Base-by-base conservation (phyloP, 768 basidiomycete species). In the Glaciozyma martinii region DNA sequence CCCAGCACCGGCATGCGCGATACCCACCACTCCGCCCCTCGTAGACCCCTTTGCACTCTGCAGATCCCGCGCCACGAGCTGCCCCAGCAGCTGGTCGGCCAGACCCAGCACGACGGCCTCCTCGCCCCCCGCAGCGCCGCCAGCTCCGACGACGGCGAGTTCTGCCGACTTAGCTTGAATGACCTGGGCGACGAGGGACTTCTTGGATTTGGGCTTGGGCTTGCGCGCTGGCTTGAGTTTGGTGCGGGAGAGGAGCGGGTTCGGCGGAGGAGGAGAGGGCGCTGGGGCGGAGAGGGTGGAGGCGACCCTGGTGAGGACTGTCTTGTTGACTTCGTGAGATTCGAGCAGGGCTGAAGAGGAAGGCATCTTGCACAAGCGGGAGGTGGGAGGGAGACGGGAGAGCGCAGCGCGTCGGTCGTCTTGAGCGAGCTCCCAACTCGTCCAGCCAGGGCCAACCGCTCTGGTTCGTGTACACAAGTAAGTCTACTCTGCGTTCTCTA, bases 51-150 rank as follows among this genome's bases (percentile, higher is more conserved):
- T 60, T 13, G 25, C 29, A 33, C 42, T 79, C 50, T 78, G 76
- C 56, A 37, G 70, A 70, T 88, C 81, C 68, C 80, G 78, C 10
- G 83, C 82, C 71, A 89, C 87, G 32, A 93, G 83, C 74, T 89
- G 86, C 10, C 84, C 81, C 55, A 91, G 76, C 2, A 93, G 82
- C 71, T 88, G 85, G 68, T 89, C 82, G 78, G 90, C 80, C 55
- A 90, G 80, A 15, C 81, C 81, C 53, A 83, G 82, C 61, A 86
- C 82, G 49, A 81, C 62, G 10, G 59, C 59, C 47, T 66, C 63
- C 80, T 70, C 69, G 12, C 2, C 58, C 0, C 47, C 52, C 47
- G 61, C 66, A 27, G 49, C 40, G 19, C 46, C 43, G 0, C 56
- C 59, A 9, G 32, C 37, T 19, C 33, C 46, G 1, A 64, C 25